Evolutionary conservation across 1,284 basidiomycete genomes (phyloP), one percentile per base, ranked within the genome.

Genomic region (Boletus sp.): DNA sequence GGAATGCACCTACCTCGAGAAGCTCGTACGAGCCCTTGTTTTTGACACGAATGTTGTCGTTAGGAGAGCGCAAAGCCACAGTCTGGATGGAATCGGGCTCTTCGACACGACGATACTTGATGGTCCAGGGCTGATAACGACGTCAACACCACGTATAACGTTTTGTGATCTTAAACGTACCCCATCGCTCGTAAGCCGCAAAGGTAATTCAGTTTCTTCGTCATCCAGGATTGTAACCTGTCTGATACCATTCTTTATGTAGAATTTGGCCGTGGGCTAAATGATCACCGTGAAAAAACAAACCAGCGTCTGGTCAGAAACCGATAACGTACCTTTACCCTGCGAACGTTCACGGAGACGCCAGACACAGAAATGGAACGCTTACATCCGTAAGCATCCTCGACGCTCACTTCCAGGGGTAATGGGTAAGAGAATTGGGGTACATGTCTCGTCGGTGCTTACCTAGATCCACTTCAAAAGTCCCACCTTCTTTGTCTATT

Each of bases 311-410:
- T 32, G 8, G 16, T 37, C 39, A 25, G 29, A 26, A 39, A 27
- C 4, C 13, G 37, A 22, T 2, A 2, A 68, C 73, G 55, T 55
- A 89, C 89, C 74, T 88, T 85, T 13, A 87, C 76, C 48, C 91
- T 75, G 57, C 88, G 81, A n/a, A 98, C 91, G 56, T 92, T 91
- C 45, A 96, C 87, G n/a, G 83, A 78, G 42, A 96, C 71, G 13
- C 91, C 89, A 16, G 88, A 83, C 0, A 86, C 82, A 17, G 82
- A 80, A 20, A 98, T 70, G 16, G 82, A 67, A 34, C 90, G 79
- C 60, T 88, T 88, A 69, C 95, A 98, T 17, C 88, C 88, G 59
- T 91, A 91, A 2, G 81, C 82, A 68, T 98, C 95, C 62, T 91
- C 88, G 33, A 97, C 81, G 57, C 82, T 90, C 49, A 90, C 86